phyloP scores from a whole-genome alignment of 805 yeast genomes.

The Metschnikowia kofuensis region DNA sequence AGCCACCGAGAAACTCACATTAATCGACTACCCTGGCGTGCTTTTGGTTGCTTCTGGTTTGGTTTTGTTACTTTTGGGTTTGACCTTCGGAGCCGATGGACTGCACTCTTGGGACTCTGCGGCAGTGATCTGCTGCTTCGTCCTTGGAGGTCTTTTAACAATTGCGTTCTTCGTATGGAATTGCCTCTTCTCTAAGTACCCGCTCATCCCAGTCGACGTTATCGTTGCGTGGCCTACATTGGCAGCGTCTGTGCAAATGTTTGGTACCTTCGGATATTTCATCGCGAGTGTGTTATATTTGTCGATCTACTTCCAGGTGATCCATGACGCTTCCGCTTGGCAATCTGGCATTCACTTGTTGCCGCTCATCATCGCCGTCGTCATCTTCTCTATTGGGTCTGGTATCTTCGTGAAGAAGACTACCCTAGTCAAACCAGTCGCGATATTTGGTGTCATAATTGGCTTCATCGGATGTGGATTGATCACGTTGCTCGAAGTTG shows the following conservation, averaged over 20 bases:
- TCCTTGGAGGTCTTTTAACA: slow-evolving; percentile 20
- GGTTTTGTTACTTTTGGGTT: slow-evolving; percentile 22
- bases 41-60: slow-evolving; percentile 20
- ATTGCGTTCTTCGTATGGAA: slow-evolving; percentile 21
- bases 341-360: slow-evolving; percentile 45
- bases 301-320: slow-evolving; percentile 50
- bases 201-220: slow-evolving; percentile 19
- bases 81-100: slow-evolving; percentile 23
- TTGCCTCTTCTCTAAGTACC: slow-evolving; percentile 16
- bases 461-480: slow-evolving; percentile 46
- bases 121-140: slow-evolving; percentile 23
- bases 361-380: slow-evolving; percentile 42
- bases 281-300: slow-evolving; percentile 25
- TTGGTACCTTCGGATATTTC: slow-evolving; percentile 20
- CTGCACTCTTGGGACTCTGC: slow-evolving; percentile 22
- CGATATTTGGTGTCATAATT: slow-evolving; percentile 31
- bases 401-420: slow-evolving; percentile 40
- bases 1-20: slow-evolving; percentile 14
- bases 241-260: slow-evolving; percentile 15
- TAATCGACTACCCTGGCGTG: slow-evolving; percentile 22
- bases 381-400: slow-evolving; percentile 30
- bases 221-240: slow-evolving; percentile 13
- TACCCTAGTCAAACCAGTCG: slow-evolving; percentile 41
- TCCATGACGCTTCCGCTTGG: slow-evolving; percentile 40
- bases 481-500: slow-evolving; percentile 36